A percentile compares a stretch with the other conserved stretches of the same genome.
Evolutionary conservation across 768 basidiomycete genomes (phyloP).

Genomic region (Lactifluus volemus): DNA sequence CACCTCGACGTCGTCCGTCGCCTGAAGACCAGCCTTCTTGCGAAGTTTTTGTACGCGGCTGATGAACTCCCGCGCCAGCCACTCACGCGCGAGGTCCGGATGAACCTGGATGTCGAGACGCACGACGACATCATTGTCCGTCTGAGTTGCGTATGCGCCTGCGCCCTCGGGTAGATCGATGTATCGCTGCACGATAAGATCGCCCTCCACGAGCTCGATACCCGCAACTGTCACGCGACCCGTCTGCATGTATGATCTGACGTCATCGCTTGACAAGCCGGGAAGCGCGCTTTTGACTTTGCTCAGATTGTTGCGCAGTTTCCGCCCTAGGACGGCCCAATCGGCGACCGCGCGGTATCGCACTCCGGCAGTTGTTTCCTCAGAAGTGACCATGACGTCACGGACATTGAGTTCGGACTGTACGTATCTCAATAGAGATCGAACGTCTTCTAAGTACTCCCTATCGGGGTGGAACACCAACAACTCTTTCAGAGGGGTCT

Average conservation of each 20-base stretch:
- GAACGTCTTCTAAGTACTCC: constrained; percentile 79
- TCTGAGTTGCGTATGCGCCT: constrained; percentile 67
- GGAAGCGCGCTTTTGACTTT: constrained; percentile 88
- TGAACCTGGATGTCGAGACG: constrained; percentile 86
- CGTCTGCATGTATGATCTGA: constrained; percentile 65
- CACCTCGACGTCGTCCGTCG: constrained; percentile 88
- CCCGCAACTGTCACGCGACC: constrained; percentile 83
- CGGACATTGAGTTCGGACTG: constrained; percentile 94
- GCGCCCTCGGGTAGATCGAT: constrained; percentile 65
- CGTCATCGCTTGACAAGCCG: constrained; percentile 65
- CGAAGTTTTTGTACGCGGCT: constrained; percentile 92
- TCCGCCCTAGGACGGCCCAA: constrained; percentile 89
- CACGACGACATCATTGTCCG: constrained; percentile 92
- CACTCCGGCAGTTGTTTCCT: constrained; percentile 80
- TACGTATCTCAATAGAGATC: constrained; percentile 79
- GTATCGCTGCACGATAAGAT: constrained; percentile 84
- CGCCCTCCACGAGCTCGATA: constrained; percentile 84
- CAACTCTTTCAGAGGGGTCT: constrained; percentile 91
- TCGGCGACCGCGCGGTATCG: constrained; percentile 89
- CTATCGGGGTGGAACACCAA: constrained; percentile 86
- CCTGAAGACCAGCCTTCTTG: constrained; percentile 92
- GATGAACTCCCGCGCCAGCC: constrained; percentile 81
- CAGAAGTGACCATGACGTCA: constrained; percentile 79
- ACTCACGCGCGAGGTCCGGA: constrained; percentile 79
- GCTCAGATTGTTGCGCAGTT: constrained; percentile 84